Base-by-base conservation (phyloP, 495 filamentous ascomycete genomes). In the Pseudomonodictys pantanalensis region DNA sequence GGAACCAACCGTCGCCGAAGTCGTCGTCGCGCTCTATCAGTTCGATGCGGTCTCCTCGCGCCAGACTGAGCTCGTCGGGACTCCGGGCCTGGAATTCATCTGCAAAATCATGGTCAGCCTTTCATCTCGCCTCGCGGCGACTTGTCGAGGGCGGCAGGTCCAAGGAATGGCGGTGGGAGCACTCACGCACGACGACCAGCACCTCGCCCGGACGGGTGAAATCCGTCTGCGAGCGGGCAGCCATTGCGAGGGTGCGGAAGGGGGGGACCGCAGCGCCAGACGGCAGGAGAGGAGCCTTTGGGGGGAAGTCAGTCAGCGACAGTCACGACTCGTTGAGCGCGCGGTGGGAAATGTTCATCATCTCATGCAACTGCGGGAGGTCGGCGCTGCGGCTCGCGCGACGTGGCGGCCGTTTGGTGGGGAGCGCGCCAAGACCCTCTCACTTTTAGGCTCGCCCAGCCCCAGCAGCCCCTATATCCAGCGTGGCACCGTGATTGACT, bases 1-100 rank as follows among this genome's bases (percentile, higher is more conserved):
- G 73, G 75, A 89, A 99, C 95, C 95, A 99, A 52, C 93, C 95
- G 76, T 99, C 95, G 48, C 89, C 89, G 73, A 97, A 99, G 65
- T 96, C 95, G 71, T 97, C 92, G 72, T 97, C 92, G 60, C 95
- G 83, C 71, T 97, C 93, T 38, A 96, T 83, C 55, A 99, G 76
- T 75, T 95, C 86, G 50, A 99, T 90, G 28, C 88, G 86, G 66
- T 97, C 92, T 58, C 91, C 91, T 62, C 91, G 93, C 30, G 80
- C 76, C 65, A 99, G 77, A 63, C 80, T 93, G 66, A 99, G 81
- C 76, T 99, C 95, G 74, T 99, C 95, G 42, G 87, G 84, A 71
- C 90, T 92, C 55, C 92, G 85, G 52, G 92, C 89, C 65, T 82
- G 76, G 73, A 97, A 97, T 73, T 96, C 91, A 77, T 98, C 72